These are phyloP conservation scores for Zychaea mexicana DNA, from an alignment of 371 early-diverging fungal species.

Conservation along the genomic window DNA sequence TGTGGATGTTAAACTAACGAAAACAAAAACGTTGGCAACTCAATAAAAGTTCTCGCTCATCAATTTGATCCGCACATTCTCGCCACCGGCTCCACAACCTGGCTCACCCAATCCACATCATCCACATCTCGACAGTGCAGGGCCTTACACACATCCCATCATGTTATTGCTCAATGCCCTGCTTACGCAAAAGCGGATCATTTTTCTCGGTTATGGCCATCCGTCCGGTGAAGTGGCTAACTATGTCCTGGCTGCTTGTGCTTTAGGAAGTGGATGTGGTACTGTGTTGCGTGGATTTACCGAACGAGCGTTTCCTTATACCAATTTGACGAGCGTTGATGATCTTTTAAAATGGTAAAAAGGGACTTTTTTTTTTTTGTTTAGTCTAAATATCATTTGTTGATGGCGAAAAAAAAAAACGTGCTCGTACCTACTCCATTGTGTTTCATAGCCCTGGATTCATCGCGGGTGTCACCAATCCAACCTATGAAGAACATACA, in stretches of 20 bases:
- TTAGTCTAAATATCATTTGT: not conserved
- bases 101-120: conserved; percentile 73
- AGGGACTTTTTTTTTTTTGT: not conserved
- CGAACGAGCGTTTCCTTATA: conserved; percentile 92
- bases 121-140: conserved; percentile 86
- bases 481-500: conserved; percentile 89
- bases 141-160: conserved; percentile 83
- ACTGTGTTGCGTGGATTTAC: conserved; percentile 82
- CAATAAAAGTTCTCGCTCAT: conserved; percentile 72
- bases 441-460: conserved; percentile 75
- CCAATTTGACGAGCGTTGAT: conserved; percentile 86
- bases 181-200: conserved; percentile 89
- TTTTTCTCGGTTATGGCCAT: conserved; percentile 89
- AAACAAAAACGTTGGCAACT: conserved; percentile 66
- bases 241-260: conserved; percentile 90
- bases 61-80: conserved; percentile 74
- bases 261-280: conserved; percentile 89
- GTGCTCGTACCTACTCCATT: not conserved
- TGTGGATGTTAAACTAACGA: too few relatives aligned
- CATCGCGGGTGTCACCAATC: conserved; percentile 97
- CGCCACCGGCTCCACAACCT: conserved; percentile 49
- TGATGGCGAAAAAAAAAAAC: too few relatives aligned
- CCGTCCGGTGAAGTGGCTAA: conserved; percentile 93
- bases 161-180: conserved; percentile 87
- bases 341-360: conserved; percentile 75